Evolutionary conservation across 257 asterid genomes (phyloP), one percentile per base, ranked within the genome.

Genomic region (Nicotiana tabacum): DNA sequence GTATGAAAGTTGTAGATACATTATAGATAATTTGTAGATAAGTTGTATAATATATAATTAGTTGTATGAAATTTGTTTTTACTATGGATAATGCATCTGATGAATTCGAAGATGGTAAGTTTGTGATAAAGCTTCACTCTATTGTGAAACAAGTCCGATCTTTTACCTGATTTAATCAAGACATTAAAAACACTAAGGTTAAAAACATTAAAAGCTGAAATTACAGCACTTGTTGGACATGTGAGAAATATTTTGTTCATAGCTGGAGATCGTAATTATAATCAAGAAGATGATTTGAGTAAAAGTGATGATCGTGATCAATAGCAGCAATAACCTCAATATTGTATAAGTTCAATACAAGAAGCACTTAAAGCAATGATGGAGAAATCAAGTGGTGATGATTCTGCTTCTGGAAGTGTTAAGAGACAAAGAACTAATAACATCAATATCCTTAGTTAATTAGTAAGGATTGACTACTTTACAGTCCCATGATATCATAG

Each of bases 351-450:
- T 80, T 92, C 97, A 15, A 88, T 93, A n/a, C 94, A 92, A 77
- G 95, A 93, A 83, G 95, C 97, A 1, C 91, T 93, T 29, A 93
- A 87, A 88, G 92, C 94, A 2, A 95, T 93, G 1, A 91, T 93
- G 94, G 97, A 93, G 85, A 93, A 91, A 85, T 84, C 88, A 4
- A 88, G 57, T 65, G 91, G 92, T 7, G 97, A 90, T 46, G 94
- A 88, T 9, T 88, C 93, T 18, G 88, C 87, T 83, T 86, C 93
- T 0, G 94, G 92, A 32, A 90, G 82, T 86, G 93, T 88, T 83
- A 93, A 93, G 92, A 91, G 97, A 82, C 97, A 92, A 85, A 90
- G 95, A 83, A 92, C 97, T 37, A 90, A 90, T 35, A 92, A 90
- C 61, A 86, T 86, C 83, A 90, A 82, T 83, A 88, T 90, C 88